A percentile compares a stretch with the other conserved stretches of the same genome.
Evolutionary conservation across 2,329 filamentous ascomycete genomes (phyloP).

Genomic region (Scedosporium aurantiacum): DNA sequence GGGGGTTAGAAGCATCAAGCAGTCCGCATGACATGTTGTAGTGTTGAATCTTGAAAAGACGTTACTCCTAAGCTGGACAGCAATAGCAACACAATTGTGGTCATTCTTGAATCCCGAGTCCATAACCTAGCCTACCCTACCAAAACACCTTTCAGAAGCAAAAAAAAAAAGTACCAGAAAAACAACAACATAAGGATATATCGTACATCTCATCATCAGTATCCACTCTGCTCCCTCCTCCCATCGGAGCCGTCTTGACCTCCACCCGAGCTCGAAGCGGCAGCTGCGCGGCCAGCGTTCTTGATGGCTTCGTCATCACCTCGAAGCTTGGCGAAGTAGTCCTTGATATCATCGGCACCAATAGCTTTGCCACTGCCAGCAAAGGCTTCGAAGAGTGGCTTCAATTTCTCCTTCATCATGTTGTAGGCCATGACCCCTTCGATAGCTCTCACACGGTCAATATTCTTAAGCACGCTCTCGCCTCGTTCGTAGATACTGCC

Average conservation of each 20-base stretch:
- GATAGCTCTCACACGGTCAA: conserved; percentile 87
- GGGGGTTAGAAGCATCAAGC: too few relatives aligned
- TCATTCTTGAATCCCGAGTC: neutral
- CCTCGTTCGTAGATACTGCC: conserved; percentile 82
- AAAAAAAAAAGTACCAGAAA: neutral
- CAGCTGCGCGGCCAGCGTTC: conserved; percentile 46
- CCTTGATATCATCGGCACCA: conserved; percentile 90
- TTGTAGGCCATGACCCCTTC: conserved; percentile 99
- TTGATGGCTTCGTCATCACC: conserved; percentile 71
- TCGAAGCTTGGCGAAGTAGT: conserved; percentile 86
- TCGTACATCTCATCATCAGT: conserved; percentile 19
- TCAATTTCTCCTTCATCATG: conserved; percentile 89
- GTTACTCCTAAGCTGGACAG: too few relatives aligned
- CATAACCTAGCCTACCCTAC: neutral
- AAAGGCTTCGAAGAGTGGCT: conserved; percentile 85
- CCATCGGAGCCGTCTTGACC: conserved; percentile 21
- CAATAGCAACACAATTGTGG: too few relatives aligned
- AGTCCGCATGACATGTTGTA: too few relatives aligned
- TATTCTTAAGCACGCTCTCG: conserved; percentile 80
- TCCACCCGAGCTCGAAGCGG: conserved; percentile 18
- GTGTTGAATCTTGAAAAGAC: too few relatives aligned
- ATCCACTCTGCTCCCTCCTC: conserved; percentile 43
- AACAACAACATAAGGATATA: neutral
- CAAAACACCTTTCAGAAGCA: neutral
- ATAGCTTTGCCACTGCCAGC: conserved; percentile 83